Conservation (phyloP, 345 rosid genomes). For the Cochlearia excelsa region DNA sequence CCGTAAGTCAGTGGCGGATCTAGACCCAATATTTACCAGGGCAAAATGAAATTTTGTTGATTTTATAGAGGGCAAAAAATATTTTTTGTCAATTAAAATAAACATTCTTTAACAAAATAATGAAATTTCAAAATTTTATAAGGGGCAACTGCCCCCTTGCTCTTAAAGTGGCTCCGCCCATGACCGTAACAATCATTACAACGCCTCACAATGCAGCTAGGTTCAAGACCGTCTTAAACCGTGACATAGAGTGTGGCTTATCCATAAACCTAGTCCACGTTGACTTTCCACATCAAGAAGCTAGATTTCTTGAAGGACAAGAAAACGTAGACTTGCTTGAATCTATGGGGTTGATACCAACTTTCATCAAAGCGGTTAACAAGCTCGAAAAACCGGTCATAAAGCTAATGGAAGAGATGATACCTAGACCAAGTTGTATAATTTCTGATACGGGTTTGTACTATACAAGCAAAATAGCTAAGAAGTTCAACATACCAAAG, state of each 20-base stretch:
- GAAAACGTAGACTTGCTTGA: slow-evolving; percentile 36
- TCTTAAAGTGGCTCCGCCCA: no score
- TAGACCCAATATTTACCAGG: no score
- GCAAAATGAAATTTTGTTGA: no score
- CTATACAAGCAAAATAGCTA: slow-evolving; percentile 33
- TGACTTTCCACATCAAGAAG: slow-evolving; percentile 31
- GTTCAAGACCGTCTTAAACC: slow-evolving; percentile 22
- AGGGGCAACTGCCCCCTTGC: no score
- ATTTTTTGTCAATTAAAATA: no score
- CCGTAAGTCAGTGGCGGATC: no score
- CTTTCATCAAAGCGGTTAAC: slow-evolving; percentile 29
- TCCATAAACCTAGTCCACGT: slow-evolving; percentile 29
- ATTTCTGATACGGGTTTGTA: slow-evolving; percentile 40
- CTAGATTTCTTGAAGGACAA: slow-evolving; percentile 38
- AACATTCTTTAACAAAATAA: no score
- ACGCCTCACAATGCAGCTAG: slow-evolving; percentile 38
- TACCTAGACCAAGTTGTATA: slow-evolving; percentile 43
- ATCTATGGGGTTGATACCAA: not conserved
- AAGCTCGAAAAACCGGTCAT: slow-evolving; percentile 32
- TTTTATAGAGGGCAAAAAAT: no score
- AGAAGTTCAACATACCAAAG: slow-evolving; percentile 43
- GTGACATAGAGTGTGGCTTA: slow-evolving; percentile 29
- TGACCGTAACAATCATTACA: slow-evolving; percentile 50
- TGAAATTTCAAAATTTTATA: no score
- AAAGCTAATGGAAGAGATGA: slow-evolving; percentile 36